Percentiles rank a stretch among this genome's conserved stretches.
phyloP scores from a whole-genome alignment of 2,329 filamentous ascomycete species.

The Blastomyces parvus region DNA sequence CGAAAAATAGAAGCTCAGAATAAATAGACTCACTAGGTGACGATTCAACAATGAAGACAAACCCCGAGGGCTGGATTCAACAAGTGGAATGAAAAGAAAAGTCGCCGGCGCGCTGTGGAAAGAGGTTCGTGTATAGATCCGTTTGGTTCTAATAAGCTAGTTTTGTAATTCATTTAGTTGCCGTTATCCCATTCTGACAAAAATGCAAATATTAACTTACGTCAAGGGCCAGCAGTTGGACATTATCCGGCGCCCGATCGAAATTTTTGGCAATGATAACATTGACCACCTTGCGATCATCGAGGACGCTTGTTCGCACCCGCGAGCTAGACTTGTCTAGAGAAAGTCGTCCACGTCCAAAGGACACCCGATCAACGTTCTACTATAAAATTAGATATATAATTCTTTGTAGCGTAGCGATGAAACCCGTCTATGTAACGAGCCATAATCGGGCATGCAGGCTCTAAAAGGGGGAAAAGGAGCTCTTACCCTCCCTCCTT shows the following conservation, averaged over 20 bases:
- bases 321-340: slow-evolving; percentile 19
- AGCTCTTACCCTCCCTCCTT: slow-evolving; percentile 18
- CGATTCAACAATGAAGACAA: slow-evolving; percentile 28
- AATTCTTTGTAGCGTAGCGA: neutral
- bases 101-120: slow-evolving; percentile 64
- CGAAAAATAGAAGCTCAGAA: neutral
- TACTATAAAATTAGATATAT: neutral
- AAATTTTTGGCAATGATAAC: slow-evolving; percentile 74
- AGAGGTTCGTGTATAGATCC: slow-evolving; percentile 65
- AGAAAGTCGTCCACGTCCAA: slow-evolving; percentile 14
- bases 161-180: slow-evolving; percentile 27
- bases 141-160: slow-evolving; percentile 68
- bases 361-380: slow-evolving; percentile 16
- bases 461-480: neutral
- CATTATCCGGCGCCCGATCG: slow-evolving; percentile 58
- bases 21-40: slow-evolving; percentile 30
- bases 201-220: slow-evolving; percentile 23
- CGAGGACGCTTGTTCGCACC: slow-evolving; percentile 29
- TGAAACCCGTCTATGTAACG: neutral
- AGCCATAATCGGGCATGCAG: neutral
- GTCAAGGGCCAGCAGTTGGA: slow-evolving; percentile 72
- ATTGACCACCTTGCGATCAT: slow-evolving; percentile 59
- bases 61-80: slow-evolving; percentile 34
- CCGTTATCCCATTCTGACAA: neutral
- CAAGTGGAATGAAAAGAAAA: slow-evolving; percentile 72